Evolutionary conservation across 1,284 basidiomycete genomes (phyloP), one percentile per base, ranked within the genome.

Genomic region (Pholiota adiposa): DNA sequence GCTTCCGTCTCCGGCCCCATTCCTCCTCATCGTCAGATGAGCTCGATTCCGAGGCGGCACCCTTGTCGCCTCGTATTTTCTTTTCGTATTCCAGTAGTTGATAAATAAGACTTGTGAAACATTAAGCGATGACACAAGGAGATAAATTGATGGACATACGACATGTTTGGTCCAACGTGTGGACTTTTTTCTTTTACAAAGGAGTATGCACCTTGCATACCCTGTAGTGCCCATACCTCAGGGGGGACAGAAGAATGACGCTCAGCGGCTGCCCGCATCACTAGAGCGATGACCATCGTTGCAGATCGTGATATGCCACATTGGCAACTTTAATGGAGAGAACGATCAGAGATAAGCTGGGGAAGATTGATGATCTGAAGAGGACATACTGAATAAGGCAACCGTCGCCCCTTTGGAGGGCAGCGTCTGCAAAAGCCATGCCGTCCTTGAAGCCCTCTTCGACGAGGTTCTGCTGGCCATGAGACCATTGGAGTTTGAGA

Each of bases 221-320:
- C 88, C 66, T 87, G 86, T 58, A 92, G 79, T n/a, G 83, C 83
- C 86, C 90, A 88, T 9, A 94, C 84, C 62, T 93, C 88, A 23
- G 90, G 80, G 14, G 87, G 83, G 18, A 89, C 87, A 29, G 78
- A 82, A 41, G 88, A 79, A 2, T 87, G 85, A 52, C 86, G 87
- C 51, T 85, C 81, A 38, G 90, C 89, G 18, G 96, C 94, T 33
- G 95, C 93, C 54, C 93, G 88, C 96, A 98, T 98, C 64, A 97
- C 92, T 64, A 97, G 87, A 34, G 96, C 96, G 62, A 98, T 97
- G 50, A 92, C 86, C 67, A 98, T 78, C 1, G 96, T 98, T 16
- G 96, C 96, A 21, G 93, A 96, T 64, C 96, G 87, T 21, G 95
- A 97, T 27, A 98, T 93, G 65, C 96, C 96, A 75, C 96, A 97